phyloP scores from a whole-genome alignment of 495 filamentous ascomycete species.

The Neurospora intermedia region DNA sequence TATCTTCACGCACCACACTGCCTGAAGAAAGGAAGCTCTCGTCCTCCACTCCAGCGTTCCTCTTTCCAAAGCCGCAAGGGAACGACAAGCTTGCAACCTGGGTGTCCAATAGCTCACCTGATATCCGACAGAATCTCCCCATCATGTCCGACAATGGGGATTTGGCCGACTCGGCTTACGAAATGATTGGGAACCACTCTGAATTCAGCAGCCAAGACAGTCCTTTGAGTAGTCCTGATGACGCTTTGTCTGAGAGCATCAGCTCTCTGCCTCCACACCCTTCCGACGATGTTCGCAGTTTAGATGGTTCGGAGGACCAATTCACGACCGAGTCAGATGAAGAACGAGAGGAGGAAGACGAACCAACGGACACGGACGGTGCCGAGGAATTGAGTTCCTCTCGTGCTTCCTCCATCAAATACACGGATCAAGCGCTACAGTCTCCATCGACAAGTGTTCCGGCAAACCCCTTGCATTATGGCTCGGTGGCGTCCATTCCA shows the following conservation, averaged over 20 bases:
- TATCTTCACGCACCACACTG: background rate
- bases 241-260: constrained; percentile 39
- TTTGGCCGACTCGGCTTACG: constrained; percentile 47
- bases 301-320: constrained; percentile 37
- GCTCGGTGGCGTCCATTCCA: constrained; percentile 2
- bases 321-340: constrained; percentile 24
- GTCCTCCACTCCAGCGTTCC: constrained; percentile 30
- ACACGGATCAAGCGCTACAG: constrained; percentile 27
- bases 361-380: constrained; percentile 28
- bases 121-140: constrained; percentile 33
- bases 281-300: constrained; percentile 43
- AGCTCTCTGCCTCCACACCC: constrained; percentile 39
- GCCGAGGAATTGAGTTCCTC: constrained; percentile 34
- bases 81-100: constrained; percentile 40
- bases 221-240: constrained; percentile 28
- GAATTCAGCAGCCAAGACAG: constrained; percentile 25
- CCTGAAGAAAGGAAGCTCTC: constrained; percentile 9
- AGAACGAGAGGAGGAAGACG: constrained; percentile 15
- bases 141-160: constrained; percentile 32
- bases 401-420: constrained; percentile 28
- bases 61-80: constrained; percentile 39
- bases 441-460: constrained; percentile 33
- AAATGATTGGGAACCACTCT: constrained; percentile 29
- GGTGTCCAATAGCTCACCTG: constrained; percentile 38
- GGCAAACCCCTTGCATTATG: constrained; percentile 27